These are phyloP conservation scores for Pyrus bretschneideri DNA, from an alignment of 306 rosid species.

Conservation along the genomic window DNA sequence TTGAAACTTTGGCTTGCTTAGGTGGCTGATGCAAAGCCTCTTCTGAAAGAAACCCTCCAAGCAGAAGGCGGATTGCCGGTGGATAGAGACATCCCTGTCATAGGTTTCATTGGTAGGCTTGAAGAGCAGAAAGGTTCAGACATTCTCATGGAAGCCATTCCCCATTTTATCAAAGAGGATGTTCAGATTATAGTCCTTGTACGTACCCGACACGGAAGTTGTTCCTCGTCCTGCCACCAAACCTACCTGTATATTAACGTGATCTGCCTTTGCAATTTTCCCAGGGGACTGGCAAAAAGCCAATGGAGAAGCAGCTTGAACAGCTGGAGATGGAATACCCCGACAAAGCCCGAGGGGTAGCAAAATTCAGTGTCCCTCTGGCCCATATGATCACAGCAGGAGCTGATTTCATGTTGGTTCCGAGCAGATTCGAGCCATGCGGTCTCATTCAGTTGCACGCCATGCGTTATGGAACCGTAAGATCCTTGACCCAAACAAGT, in stretches of 20 bases:
- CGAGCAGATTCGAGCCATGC: conserved; percentile 85
- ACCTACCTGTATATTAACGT: conserved; percentile 5
- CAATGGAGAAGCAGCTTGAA: conserved; percentile 72
- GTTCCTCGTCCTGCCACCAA: background rate
- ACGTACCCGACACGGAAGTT: conserved; percentile 13
- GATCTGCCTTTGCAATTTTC: conserved; percentile 17
- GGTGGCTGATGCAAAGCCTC: conserved; percentile 56
- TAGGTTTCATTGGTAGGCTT: conserved; percentile 75
- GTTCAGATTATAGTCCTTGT: conserved; percentile 75
- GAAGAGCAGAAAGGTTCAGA: conserved; percentile 96
- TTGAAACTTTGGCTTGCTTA: conserved; percentile 10
- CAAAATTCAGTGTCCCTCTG: conserved; percentile 67
- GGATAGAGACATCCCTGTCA: conserved; percentile 54
- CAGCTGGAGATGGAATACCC: conserved; percentile 53
- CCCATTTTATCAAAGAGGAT: conserved; percentile 49
- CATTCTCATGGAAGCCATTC: conserved; percentile 72
- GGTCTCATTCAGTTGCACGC: conserved; percentile 86
- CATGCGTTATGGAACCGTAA: conserved; percentile 79
- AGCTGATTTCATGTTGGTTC: conserved; percentile 63
- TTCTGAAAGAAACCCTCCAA: conserved; percentile 78
- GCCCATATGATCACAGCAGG: conserved; percentile 81
- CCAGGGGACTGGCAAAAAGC: conserved; percentile 75
- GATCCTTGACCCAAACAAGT: background rate
- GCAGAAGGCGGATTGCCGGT: conserved; percentile 84
- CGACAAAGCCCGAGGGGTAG: conserved; percentile 65